Evolutionary conservation across 2,329 filamentous ascomycete species (phyloP).

Genomic region (Sarocladium strictum): DNA sequence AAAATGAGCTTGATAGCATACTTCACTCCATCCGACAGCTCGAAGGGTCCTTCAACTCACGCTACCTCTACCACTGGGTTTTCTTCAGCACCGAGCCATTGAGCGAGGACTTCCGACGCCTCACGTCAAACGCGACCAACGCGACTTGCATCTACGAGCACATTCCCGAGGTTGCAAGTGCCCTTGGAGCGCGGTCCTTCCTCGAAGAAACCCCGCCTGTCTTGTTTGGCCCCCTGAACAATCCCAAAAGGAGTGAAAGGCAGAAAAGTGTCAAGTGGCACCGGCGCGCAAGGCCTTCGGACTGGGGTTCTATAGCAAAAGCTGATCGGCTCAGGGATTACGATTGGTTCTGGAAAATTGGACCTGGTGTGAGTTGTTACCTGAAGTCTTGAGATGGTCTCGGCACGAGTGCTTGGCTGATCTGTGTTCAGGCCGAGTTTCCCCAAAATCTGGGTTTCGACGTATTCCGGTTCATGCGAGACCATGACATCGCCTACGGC

Average conservation of each 20-base stretch:
- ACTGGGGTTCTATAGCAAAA: slow-evolving; percentile 74
- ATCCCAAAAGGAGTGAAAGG: neutral
- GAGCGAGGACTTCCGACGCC: slow-evolving; percentile 67
- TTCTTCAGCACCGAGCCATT: slow-evolving; percentile 83
- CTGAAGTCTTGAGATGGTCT: too few relatives aligned
- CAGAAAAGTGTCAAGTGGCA: neutral
- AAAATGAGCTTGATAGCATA: slow-evolving; percentile 24
- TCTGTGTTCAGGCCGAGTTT: slow-evolving; percentile 40
- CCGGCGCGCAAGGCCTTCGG: slow-evolving; percentile 78
- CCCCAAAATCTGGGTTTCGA: slow-evolving; percentile 69
- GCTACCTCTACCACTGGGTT: slow-evolving; percentile 81
- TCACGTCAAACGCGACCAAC: slow-evolving; percentile 61
- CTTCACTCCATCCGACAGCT: slow-evolving; percentile 49
- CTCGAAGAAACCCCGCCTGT: slow-evolving; percentile 18
- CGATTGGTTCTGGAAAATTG: slow-evolving; percentile 56
- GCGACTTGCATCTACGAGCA: slow-evolving; percentile 67
- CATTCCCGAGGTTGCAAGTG: slow-evolving; percentile 20
- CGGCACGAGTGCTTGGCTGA: slow-evolving; percentile 14
- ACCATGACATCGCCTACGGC: slow-evolving; percentile 75
- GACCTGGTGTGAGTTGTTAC: slow-evolving; percentile 53
- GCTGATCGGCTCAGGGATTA: slow-evolving; percentile 62
- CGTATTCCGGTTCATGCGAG: slow-evolving; percentile 79
- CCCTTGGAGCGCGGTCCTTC: neutral
- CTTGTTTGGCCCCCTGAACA: neutral
- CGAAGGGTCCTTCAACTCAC: slow-evolving; percentile 60